A percentile compares a stretch with the other conserved stretches of the same genome.
These are phyloP conservation scores for Postia placenta DNA, from an alignment of 768 basidiomycete genomes.

Conservation along the genomic window DNA sequence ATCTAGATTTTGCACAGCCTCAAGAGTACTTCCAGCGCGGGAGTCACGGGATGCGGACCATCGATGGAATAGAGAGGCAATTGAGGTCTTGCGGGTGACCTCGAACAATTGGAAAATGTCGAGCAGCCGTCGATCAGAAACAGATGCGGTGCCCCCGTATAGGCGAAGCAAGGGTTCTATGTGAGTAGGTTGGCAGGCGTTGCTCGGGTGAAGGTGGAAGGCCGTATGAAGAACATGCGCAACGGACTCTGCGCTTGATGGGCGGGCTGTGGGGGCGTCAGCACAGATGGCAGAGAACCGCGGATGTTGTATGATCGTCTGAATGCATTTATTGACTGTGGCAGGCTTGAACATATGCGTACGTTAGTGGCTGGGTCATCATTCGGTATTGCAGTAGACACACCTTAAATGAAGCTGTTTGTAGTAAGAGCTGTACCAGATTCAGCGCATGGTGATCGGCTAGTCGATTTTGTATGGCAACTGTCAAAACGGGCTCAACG, in stretches of 20 bases:
- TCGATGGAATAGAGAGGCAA: constrained; percentile 51
- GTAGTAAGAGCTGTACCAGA: constrained; percentile 24
- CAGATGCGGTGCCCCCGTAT: constrained; percentile 69
- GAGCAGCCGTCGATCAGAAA: constrained; percentile 60
- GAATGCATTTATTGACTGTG: constrained; percentile 68
- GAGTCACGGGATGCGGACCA: constrained; percentile 55
- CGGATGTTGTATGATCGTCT: constrained; percentile 66
- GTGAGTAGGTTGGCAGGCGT: constrained; percentile 83
- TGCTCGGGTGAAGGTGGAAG: constrained; percentile 71
- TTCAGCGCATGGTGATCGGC: constrained; percentile 24
- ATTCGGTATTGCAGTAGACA: constrained; percentile 11
- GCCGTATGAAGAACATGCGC: constrained; percentile 55
- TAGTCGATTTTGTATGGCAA: constrained; percentile 57
- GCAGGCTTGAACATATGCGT: constrained; percentile 40
- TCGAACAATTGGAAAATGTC: constrained; percentile 80
- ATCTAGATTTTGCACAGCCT: constrained; percentile 69
- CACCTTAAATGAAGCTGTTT: constrained; percentile 51
- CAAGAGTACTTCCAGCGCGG: constrained; percentile 43
- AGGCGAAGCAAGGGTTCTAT: constrained; percentile 69
- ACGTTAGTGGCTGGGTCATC: constrained; percentile 1
- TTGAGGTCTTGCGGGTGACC: constrained; percentile 55
- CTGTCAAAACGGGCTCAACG: constrained; percentile 66
- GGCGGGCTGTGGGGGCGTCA: not conserved
- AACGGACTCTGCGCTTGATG: constrained; percentile 37
- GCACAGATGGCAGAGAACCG: constrained; percentile 49